A percentile compares a stretch with the other conserved stretches of the same genome.
phyloP scores from a whole-genome alignment of 1,139 yeast species.

The Lodderomyces pseudojiufengensis region DNA sequence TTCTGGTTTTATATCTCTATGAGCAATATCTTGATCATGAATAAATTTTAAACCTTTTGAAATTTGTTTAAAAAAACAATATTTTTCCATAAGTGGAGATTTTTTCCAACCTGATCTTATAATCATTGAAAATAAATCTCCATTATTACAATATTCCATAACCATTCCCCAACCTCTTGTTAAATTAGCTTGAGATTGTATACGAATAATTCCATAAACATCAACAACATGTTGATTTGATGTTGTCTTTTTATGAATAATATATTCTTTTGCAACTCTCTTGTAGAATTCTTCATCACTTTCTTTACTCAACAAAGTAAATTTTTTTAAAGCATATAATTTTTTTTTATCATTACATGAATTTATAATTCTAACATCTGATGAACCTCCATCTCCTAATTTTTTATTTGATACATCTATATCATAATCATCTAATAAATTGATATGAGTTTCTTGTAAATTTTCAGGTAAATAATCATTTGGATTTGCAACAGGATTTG shows the following conservation, averaged over 20 bases:
- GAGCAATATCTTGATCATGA: constrained; percentile 57
- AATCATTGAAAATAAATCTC: constrained; percentile 46
- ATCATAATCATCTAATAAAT: constrained; percentile 57
- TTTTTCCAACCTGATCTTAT: constrained; percentile 48
- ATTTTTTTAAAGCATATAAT: constrained; percentile 59
- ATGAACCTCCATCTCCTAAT: constrained; percentile 72
- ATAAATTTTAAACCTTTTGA: constrained; percentile 49
- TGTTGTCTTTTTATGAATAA: constrained; percentile 52
- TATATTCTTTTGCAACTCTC: constrained; percentile 60
- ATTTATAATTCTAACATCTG: constrained; percentile 56
- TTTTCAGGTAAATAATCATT: constrained; percentile 59
- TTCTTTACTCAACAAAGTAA: constrained; percentile 58
- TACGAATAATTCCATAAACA: constrained; percentile 52
- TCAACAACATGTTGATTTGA: constrained; percentile 56
- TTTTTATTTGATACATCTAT: constrained; percentile 47
- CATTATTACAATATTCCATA: constrained; percentile 60
- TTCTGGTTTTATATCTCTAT: constrained; percentile 66
- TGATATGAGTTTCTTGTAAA: constrained; percentile 47
- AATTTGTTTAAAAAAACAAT: constrained; percentile 61
- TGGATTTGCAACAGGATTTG: constrained; percentile 67
- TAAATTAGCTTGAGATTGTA: constrained; percentile 52
- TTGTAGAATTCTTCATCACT: constrained; percentile 62
- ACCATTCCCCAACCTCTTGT: constrained; percentile 77
- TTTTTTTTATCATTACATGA: constrained; percentile 39
- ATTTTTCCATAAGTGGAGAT: constrained; percentile 44